Conservation (phyloP, 352 stramenopile genomes). For the Phytopythium mirpurense region DNA sequence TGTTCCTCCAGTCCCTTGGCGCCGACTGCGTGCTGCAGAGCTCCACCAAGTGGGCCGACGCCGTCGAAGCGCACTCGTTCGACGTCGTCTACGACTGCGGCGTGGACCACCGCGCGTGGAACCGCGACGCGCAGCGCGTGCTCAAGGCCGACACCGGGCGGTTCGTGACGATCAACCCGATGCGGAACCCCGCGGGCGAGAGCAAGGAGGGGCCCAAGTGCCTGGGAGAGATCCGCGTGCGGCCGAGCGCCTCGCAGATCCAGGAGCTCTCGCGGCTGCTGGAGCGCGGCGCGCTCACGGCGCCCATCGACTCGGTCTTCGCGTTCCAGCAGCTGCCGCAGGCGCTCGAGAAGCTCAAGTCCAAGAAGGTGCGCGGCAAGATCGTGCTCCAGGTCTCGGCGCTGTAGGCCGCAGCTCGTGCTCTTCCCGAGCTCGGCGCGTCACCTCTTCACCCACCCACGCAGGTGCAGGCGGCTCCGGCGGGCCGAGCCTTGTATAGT, state of each 20-base stretch:
- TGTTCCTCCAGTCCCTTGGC: constrained; percentile 39
- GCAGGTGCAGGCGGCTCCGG: too few species aligned
- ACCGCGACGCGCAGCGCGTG: constrained; percentile 21
- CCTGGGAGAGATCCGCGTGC: constrained; percentile 21
- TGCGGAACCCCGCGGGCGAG: constrained; percentile 21
- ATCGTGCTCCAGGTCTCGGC: constrained; percentile 32
- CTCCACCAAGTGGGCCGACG: constrained; percentile 32
- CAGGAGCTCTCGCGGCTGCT: constrained; percentile 29
- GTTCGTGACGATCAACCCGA: constrained; percentile 26
- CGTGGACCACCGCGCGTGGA: constrained; percentile 23
- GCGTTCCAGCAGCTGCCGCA: constrained; percentile 33
- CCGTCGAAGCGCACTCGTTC: constrained; percentile 27
- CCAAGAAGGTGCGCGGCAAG: constrained; percentile 37
- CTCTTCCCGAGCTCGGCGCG: too few species aligned
- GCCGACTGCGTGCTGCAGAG: constrained; percentile 54
- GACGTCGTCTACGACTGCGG: constrained; percentile 35
- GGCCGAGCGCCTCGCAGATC: constrained; percentile 25
- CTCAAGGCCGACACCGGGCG: constrained; percentile 23
- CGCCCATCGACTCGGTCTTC: constrained; percentile 30
- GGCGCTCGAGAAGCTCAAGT: constrained; percentile 33
- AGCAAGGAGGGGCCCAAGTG: constrained; percentile 32
- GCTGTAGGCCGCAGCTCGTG: background rate
- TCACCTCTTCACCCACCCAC: too few species aligned
- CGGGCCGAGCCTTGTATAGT: background rate
- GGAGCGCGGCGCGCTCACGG: constrained; percentile 20